These are phyloP conservation scores for Colletotrichum truncatum DNA, from an alignment of 2,329 filamentous ascomycete genomes.

Conservation along the genomic window DNA sequence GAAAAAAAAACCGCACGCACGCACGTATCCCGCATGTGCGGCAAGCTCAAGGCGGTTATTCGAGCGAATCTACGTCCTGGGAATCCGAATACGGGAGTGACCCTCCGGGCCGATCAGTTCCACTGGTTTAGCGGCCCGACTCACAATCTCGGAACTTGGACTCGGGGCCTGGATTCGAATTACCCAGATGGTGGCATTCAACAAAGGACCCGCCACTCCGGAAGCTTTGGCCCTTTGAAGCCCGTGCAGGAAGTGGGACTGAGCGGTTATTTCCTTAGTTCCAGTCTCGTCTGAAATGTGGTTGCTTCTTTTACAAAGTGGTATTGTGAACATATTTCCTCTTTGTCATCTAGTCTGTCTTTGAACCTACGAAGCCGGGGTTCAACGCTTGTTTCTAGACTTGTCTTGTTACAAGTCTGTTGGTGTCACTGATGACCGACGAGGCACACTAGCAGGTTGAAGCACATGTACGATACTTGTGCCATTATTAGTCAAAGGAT, in stretches of 20 bases:
- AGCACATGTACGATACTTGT: too few relatives aligned
- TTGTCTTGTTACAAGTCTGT: too few relatives aligned
- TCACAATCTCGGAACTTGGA: too few relatives aligned
- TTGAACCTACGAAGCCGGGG: too few relatives aligned
- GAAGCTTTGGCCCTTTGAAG: background rate
- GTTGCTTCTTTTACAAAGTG: background rate
- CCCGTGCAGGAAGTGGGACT: background rate
- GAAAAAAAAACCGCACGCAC: too few relatives aligned
- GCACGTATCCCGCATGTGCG: background rate
- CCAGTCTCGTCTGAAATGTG: background rate
- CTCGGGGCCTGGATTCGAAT: too few relatives aligned
- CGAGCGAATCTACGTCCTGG: background rate
- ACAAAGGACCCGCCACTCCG: background rate
- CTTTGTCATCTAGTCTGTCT: too few relatives aligned
- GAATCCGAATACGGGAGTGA: background rate
- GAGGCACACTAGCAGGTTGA: too few relatives aligned
- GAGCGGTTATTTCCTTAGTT: background rate
- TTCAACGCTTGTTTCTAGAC: too few relatives aligned
- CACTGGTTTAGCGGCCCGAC: too few relatives aligned
- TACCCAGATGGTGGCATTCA: background rate
- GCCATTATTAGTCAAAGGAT: too few relatives aligned
- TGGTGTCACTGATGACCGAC: background rate
- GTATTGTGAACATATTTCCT: too few relatives aligned
- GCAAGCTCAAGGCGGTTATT: background rate
- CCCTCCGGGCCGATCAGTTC: background rate